A percentile compares a stretch with the other conserved stretches of the same genome.
These are phyloP conservation scores for Aspergillus sp. DNA, from an alignment of 2,329 filamentous ascomycete species.

Conservation along the genomic window DNA sequence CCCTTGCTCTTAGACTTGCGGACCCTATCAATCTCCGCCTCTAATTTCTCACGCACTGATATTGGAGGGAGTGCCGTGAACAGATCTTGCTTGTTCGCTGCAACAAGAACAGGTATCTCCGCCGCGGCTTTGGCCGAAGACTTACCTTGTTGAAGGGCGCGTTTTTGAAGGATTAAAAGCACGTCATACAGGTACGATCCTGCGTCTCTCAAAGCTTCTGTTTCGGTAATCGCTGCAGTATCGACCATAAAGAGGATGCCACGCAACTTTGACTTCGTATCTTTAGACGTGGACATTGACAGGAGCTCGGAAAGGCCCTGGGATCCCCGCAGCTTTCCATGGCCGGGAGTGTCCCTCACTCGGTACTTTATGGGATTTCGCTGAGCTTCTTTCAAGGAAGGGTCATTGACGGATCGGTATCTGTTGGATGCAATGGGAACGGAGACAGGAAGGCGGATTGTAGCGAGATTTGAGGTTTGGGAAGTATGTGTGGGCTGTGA, in stretches of 20 bases:
- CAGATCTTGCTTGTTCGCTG: slow-evolving; percentile 92
- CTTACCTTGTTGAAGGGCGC: slow-evolving; percentile 55
- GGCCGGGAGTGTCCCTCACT: slow-evolving; percentile 78
- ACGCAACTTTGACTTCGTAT: slow-evolving; percentile 50
- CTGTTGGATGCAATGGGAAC: slow-evolving; percentile 57
- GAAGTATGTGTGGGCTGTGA: slow-evolving; percentile 58
- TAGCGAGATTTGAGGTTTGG: slow-evolving; percentile 58
- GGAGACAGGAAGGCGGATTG: slow-evolving; percentile 55
- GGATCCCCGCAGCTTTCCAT: slow-evolving; percentile 82
- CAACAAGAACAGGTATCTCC: slow-evolving; percentile 73
- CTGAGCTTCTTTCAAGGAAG: slow-evolving; percentile 57
- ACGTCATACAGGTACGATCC: slow-evolving; percentile 87
- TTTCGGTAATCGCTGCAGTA: slow-evolving; percentile 62
- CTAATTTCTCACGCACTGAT: slow-evolving; percentile 72
- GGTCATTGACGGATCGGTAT: slow-evolving; percentile 67
- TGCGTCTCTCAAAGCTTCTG: slow-evolving; percentile 62
- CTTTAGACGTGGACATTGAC: slow-evolving; percentile 32
- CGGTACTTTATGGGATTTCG: slow-evolving; percentile 39
- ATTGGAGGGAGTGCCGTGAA: slow-evolving; percentile 85
- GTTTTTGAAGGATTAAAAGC: slow-evolving; percentile 77
- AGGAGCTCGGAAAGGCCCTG: slow-evolving; percentile 46
- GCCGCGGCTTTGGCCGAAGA: slow-evolving; percentile 56
- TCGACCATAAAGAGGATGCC: slow-evolving; percentile 90
- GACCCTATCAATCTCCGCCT: slow-evolving; percentile 78
- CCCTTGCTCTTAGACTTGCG: slow-evolving; percentile 76